Percentiles rank a stretch among this genome's conserved stretches.
phyloP scores from a whole-genome alignment of 2,329 filamentous ascomycete genomes.

The Xenosphaeropsis pyriputrescens region DNA sequence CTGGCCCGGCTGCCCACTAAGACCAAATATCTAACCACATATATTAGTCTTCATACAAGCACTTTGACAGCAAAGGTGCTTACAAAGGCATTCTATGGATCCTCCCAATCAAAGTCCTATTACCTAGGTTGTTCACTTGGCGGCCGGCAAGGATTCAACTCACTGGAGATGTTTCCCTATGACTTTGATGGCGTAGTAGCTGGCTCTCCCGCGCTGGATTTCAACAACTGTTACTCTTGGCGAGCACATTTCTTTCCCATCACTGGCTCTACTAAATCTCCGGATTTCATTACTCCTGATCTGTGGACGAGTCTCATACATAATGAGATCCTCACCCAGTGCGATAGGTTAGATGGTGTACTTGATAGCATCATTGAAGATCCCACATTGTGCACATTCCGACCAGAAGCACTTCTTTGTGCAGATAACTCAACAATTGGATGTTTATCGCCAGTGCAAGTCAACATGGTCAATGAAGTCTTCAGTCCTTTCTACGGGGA shows the following conservation, averaged over 20 bases:
- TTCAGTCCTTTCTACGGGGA: constrained; percentile 6
- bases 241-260: constrained; percentile 6
- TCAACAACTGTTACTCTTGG: constrained; percentile 7
- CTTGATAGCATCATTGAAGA: constrained; percentile 23
- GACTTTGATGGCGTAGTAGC: constrained; percentile 27
- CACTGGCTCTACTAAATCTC: constrained; percentile 6
- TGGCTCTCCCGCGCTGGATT: constrained; percentile 20
- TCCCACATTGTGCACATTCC: constrained; percentile 20
- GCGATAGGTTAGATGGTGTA: constrained; percentile 23
- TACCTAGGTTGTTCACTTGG: constrained; percentile 26
- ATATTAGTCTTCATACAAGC: constrained; percentile 6
- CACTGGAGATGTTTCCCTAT: constrained; percentile 23
- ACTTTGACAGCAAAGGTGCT: constrained; percentile 13
- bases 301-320: not conserved
- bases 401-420: constrained; percentile 9
- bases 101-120: constrained; percentile 18
- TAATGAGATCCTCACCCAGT: constrained; percentile 19
- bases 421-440: constrained; percentile 10
- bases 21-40: too few relatives aligned
- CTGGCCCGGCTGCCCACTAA: too few relatives aligned
- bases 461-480: constrained; percentile 8
- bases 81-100: constrained; percentile 18
- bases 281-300: constrained; percentile 16
- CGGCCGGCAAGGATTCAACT: constrained; percentile 24
- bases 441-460: constrained; percentile 9